A percentile compares a stretch with the other conserved stretches of the same genome.
These are phyloP conservation scores for Xylaria palmicola DNA, from an alignment of 495 filamentous ascomycete genomes.

Conservation along the genomic window DNA sequence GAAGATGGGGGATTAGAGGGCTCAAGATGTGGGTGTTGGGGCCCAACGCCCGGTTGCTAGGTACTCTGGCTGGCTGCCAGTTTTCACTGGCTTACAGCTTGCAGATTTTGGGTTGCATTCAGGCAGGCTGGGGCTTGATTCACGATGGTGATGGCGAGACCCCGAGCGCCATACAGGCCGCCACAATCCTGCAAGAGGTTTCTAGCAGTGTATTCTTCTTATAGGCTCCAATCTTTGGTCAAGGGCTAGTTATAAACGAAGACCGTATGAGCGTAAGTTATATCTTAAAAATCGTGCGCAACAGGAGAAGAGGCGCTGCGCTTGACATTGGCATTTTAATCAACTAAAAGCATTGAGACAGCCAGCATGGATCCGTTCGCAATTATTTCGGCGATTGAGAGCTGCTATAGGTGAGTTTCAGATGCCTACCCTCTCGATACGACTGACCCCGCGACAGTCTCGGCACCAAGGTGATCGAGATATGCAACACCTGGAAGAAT, in stretches of 20 bases:
- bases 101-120: background rate
- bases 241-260: background rate
- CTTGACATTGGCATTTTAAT: background rate
- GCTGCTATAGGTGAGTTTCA: background rate
- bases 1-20: background rate
- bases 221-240: background rate
- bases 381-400: slow-evolving; percentile 1
- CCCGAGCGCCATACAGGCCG: too few species aligned
- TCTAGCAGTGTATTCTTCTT: background rate
- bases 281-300: background rate
- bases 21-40: background rate
- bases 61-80: background rate
- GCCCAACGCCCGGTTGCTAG: too few species aligned
- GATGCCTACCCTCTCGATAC: background rate
- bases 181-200: too few species aligned
- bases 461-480: background rate
- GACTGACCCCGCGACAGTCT: background rate
- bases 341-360: background rate
- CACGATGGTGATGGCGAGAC: background rate
- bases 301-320: background rate
- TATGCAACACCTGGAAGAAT: background rate
- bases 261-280: background rate
- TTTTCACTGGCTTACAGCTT: background rate
- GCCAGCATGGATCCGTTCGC: slow-evolving; percentile 1
- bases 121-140: background rate